Percentiles rank a stretch among this genome's conserved stretches.
phyloP scores from a whole-genome alignment of 2,329 filamentous ascomycete species.

The Sclerotinia minor region DNA sequence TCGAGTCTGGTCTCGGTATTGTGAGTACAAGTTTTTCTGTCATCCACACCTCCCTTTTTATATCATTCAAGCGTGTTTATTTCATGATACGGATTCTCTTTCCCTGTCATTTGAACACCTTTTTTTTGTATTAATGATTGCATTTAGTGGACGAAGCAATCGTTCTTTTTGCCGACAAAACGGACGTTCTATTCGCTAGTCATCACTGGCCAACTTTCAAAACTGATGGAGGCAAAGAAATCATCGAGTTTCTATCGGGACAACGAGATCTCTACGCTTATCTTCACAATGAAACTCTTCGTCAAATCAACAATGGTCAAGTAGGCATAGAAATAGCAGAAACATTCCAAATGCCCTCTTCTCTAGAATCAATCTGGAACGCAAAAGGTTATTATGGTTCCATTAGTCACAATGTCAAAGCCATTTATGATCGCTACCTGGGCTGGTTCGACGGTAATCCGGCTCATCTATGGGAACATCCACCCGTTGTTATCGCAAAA shows the following conservation, averaged over 20 bases:
- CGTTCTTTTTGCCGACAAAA: constrained; percentile 40
- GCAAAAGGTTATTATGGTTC: constrained; percentile 44
- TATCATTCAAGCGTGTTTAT: too few relatives aligned
- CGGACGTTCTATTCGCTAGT: constrained; percentile 44
- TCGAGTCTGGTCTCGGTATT: constrained; percentile 44
- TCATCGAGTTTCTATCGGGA: constrained; percentile 36
- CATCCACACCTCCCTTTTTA: too few relatives aligned
- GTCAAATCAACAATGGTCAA: constrained; percentile 44
- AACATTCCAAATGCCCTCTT: constrained; percentile 41
- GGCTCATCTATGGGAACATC: constrained; percentile 41
- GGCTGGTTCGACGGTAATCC: constrained; percentile 41
- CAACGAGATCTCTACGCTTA: constrained; percentile 47
- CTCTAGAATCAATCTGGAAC: constrained; percentile 29
- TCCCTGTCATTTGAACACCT: too few relatives aligned
- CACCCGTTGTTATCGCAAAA: constrained; percentile 42
- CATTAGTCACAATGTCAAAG: constrained; percentile 46
- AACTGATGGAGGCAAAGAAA: neutral
- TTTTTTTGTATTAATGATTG: too few relatives aligned
- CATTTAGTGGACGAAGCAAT: constrained; percentile 42
- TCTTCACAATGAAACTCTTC: constrained; percentile 46
- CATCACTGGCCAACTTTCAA: constrained; percentile 48
- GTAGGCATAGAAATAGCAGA: constrained; percentile 47
- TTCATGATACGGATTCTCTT: too few relatives aligned
- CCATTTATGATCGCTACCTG: constrained; percentile 43
- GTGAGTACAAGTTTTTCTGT: too few relatives aligned